Evolutionary conservation across 768 basidiomycete genomes (phyloP).

Genomic region (Mycena haematopus): DNA sequence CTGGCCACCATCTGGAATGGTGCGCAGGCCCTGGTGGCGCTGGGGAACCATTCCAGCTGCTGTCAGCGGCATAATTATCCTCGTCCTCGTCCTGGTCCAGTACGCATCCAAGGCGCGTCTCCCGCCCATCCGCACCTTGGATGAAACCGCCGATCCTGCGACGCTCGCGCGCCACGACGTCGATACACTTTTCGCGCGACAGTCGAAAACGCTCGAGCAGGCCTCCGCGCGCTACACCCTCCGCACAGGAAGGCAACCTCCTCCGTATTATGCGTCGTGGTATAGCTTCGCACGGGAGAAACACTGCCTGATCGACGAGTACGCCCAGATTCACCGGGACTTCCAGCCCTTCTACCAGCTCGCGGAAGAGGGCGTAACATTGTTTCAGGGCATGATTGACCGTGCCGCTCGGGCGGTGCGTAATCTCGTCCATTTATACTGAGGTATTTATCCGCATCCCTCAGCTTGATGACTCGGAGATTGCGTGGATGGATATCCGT

Average conservation of each 20-base stretch:
- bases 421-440: neutral
- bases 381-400: neutral
- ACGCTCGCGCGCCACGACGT: neutral
- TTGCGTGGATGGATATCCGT: neutral
- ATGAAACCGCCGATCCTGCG: neutral
- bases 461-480: neutral
- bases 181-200: neutral
- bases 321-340: neutral
- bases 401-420: neutral
- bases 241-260: neutral
- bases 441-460: neutral
- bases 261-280: neutral
- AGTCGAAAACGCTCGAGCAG: neutral
- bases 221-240: neutral
- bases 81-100: too few species aligned
- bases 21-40: too few species aligned
- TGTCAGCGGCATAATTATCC: too few species aligned
- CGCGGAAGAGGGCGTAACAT: neutral
- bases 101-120: too few species aligned
- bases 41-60: too few species aligned
- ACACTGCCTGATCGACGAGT: neutral
- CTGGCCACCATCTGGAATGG: too few species aligned
- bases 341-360: neutral
- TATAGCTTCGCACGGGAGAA: neutral
- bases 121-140: neutral